A percentile compares a stretch with the other conserved stretches of the same genome.
Conservation (phyloP, 108 stramenopile species). For the Schizochytrium sp. region DNA sequence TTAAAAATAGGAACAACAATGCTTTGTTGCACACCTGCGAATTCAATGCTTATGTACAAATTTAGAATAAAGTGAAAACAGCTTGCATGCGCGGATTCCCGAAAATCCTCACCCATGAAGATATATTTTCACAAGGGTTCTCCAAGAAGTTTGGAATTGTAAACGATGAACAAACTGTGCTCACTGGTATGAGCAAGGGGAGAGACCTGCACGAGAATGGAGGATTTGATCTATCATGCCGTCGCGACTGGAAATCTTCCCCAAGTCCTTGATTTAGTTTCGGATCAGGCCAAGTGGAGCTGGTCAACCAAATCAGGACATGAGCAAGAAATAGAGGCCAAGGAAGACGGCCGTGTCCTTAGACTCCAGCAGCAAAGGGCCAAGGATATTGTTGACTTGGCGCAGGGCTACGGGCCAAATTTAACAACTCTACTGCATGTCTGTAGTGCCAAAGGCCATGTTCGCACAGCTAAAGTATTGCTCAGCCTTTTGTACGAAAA, state of each 20-base stretch:
- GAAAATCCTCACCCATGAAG: too few relatives aligned
- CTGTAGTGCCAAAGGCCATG: background rate
- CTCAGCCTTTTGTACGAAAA: background rate
- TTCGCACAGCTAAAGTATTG: background rate
- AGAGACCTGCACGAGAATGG: background rate
- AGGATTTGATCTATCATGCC: slow-evolving; percentile 44
- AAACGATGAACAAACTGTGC: too few relatives aligned
- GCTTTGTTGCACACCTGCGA: too few relatives aligned
- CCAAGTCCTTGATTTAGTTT: slow-evolving; percentile 5
- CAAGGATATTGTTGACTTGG: background rate
- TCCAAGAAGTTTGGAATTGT: too few relatives aligned
- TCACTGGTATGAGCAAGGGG: too few relatives aligned
- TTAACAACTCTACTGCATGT: background rate
- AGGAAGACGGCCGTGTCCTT: background rate
- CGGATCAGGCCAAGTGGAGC: background rate
- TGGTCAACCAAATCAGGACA: background rate
- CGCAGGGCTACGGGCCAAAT: background rate
- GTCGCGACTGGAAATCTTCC: slow-evolving; percentile 31
- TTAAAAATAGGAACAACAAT: too few relatives aligned
- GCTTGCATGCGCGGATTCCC: too few relatives aligned
- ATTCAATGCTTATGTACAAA: too few relatives aligned
- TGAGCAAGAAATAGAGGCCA: background rate
- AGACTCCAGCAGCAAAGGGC: background rate
- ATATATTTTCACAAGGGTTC: too few relatives aligned
- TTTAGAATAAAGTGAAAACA: too few relatives aligned